A percentile compares a stretch with the other conserved stretches of the same genome.
These are phyloP conservation scores for Knoxdaviesia capensis DNA, from an alignment of 2,329 filamentous ascomycete genomes.

Conservation along the genomic window DNA sequence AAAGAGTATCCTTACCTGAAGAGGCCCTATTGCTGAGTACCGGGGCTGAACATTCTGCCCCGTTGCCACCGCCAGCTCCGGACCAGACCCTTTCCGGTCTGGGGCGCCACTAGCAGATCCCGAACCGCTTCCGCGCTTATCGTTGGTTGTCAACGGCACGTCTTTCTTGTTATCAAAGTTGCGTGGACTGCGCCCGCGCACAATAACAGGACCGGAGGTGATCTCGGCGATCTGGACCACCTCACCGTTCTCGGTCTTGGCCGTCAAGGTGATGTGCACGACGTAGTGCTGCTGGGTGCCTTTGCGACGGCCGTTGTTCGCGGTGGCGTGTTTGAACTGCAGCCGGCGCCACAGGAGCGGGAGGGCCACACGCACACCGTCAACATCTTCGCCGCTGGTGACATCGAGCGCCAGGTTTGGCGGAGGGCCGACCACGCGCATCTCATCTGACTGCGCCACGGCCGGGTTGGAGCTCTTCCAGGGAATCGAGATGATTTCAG, in stretches of 20 bases:
- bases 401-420: constrained; percentile 36
- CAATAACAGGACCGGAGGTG: constrained; percentile 82
- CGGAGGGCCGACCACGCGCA: constrained; percentile 23
- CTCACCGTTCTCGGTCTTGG: constrained; percentile 48
- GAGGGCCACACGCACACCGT: constrained; percentile 59
- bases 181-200: constrained; percentile 74
- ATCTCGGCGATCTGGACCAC: constrained; percentile 63
- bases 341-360: constrained; percentile 84
- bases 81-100: too few relatives aligned
- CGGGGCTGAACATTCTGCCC: too few relatives aligned
- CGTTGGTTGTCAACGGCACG: constrained; percentile 45
- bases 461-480: constrained; percentile 65
- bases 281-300: constrained; percentile 91
- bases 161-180: constrained; percentile 90
- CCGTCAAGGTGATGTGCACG: constrained; percentile 66
- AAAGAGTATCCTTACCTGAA: too few relatives aligned
- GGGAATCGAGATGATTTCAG: constrained; percentile 90
- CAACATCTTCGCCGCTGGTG: constrained; percentile 43
- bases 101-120: too few relatives aligned
- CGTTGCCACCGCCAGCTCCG: too few relatives aligned
- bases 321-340: constrained; percentile 90
- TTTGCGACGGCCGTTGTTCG: constrained; percentile 86
- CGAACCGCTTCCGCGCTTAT: constrained; percentile 10
- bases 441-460: constrained; percentile 17
- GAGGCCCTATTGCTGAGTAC: too few relatives aligned